Base-by-base conservation (phyloP, 2,329 filamentous ascomycete genomes). In the Epichloe brachyelytri region DNA sequence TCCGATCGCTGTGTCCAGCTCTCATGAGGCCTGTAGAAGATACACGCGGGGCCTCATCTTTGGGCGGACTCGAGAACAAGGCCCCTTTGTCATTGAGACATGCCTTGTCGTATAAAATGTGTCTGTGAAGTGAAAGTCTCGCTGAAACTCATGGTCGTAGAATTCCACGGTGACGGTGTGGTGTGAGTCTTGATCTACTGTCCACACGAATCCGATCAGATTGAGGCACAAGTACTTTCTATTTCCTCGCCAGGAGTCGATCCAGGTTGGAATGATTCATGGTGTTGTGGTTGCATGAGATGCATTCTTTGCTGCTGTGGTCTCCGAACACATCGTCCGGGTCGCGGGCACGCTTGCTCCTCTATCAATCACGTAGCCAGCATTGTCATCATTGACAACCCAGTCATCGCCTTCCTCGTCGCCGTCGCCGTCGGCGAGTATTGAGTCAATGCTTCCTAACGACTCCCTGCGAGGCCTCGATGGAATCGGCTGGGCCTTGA, bases 21-120 rank as follows among this genome's bases (percentile, higher is more conserved):
- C 70, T 98, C 91, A 63, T 98, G 93, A 0, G 94, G 93, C 6
- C 93, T 81, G 67, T 97, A 98, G 68, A 95, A 96, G n/a, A 98
- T 80, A 34, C 82, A 84, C 4, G 91, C 87, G 2, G 86, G 10
- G 66, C 59, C 52, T 82, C 79, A 34, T 80, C 77, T 8, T 74
- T 76, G 1, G 88, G 81, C 20, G 83, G 86, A 54, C 86, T 91
- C 1, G 89, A 86, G 63, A 96, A 96, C 0, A 95, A 75, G 0
- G 88, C 78, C 15, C 93, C 91, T 51, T 87, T 83, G 52, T 94
- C 86, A 59, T 87, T 83, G 52, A 98, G 74, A 61, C 91, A 97
- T 19, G 93, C 91, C 67, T 95, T 96, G 69, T 98, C 93, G 68
- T 97, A 97, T 4, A 89, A 76, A 89, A 96, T 1, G 89, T 91